Evolutionary conservation across 2,329 filamentous ascomycete genomes (phyloP), one percentile per base, ranked within the genome.

Genomic region (Sporothrix mexicana): DNA sequence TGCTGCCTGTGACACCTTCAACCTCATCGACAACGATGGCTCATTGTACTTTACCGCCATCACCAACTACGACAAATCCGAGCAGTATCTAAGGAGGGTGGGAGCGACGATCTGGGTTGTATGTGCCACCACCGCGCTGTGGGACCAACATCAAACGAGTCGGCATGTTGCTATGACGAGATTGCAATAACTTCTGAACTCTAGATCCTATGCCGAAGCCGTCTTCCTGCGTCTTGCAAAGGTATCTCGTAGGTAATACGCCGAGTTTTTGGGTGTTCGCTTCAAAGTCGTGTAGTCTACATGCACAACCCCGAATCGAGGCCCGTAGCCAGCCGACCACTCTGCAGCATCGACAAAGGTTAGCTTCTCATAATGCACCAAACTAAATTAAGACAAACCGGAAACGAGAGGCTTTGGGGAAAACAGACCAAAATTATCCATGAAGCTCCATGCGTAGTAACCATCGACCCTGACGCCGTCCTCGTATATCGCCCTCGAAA

Each of bases 241-340:
- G 8, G 55, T 61, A 72, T 88, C 85, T 75, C 89, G 88, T 77
- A 97, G 86, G 78, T 87, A 86, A 82, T 86, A 88, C 23, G 92
- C 93, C 80, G 92, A 95, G 87, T 94, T 93, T 87, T 97, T 97
- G 51, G 93, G 91, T 77, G 91, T 88, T 69, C 93, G 85, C 84
- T 91, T 93, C 85, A 96, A 93, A 75, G 93, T 88, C 77, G 89
- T 84, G 81, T 96, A 96, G 82, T 96, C 93, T 68, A 97, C 93
- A 79, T 88, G 95, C 8, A 91, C 93, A 73, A 94, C 92, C 25
- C 93, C 93, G 78, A 96, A 96, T 20, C 93, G 87, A 55, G 93
- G 95, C 83, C 93, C 91, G 79, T 95, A 97, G 8, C 93, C 93
- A 80, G 96, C 93, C 15, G 93, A 92, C 92, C 92, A 95, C 82